These are phyloP conservation scores for Phytophthora foliorum DNA, from an alignment of 352 stramenopile genomes.

Conservation along the genomic window DNA sequence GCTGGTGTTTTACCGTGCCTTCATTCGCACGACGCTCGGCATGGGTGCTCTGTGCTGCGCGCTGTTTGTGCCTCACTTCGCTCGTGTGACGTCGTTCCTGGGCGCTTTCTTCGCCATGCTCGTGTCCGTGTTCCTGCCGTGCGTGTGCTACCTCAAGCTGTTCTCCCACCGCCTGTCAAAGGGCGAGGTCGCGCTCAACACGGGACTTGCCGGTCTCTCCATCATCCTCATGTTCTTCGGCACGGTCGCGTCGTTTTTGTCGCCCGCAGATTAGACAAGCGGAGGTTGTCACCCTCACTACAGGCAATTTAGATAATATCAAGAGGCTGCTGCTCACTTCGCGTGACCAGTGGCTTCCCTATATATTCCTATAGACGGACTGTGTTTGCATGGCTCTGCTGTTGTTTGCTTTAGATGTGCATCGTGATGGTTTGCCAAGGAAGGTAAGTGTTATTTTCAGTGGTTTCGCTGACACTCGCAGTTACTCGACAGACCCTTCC, in stretches of 20 bases:
- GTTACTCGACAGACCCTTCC: constrained; percentile 14
- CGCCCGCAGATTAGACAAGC: constrained; percentile 57
- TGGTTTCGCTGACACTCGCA: constrained; percentile 4
- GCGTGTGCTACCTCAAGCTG: constrained; percentile 89
- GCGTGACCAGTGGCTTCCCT: constrained; percentile 13
- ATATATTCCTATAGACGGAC: constrained; percentile 36
- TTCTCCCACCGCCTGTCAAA: constrained; percentile 61
- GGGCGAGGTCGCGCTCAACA: constrained; percentile 67
- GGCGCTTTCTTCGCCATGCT: constrained; percentile 90
- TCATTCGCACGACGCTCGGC: constrained; percentile 72
- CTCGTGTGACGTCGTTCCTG: constrained; percentile 85
- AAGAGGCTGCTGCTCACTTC: constrained; percentile 23
- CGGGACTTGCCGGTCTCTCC: constrained; percentile 60
- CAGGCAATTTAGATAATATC: constrained; percentile 30
- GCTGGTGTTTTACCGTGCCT: constrained; percentile 65
- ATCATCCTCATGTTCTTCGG: constrained; percentile 80
- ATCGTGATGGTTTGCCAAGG: not conserved
- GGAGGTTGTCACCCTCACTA: not conserved
- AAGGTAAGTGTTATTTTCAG: constrained; percentile 1
- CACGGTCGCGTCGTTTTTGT: constrained; percentile 84
- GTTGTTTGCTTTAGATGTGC: not conserved
- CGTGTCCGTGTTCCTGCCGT: constrained; percentile 86
- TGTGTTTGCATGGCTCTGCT: constrained; percentile 2
- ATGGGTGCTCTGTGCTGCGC: constrained; percentile 65
- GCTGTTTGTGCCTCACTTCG: constrained; percentile 87